A percentile compares a stretch with the other conserved stretches of the same genome.
These are phyloP conservation scores for Septoria petroselini DNA, from an alignment of 2,329 filamentous ascomycete genomes.

Conservation along the genomic window DNA sequence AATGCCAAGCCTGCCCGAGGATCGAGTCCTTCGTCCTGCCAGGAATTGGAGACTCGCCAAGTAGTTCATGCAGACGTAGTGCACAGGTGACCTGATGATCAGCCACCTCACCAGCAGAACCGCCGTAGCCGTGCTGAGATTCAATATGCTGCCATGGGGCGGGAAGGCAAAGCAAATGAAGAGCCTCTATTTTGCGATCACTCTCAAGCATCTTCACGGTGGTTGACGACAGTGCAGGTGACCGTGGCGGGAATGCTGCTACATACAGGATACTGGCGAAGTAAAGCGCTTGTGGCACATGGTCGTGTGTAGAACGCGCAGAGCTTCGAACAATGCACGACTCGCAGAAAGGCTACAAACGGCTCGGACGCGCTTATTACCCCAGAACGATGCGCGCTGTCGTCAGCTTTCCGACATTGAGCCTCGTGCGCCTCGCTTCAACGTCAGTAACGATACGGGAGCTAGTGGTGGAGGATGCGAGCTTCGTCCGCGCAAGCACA, in stretches of 20 bases:
- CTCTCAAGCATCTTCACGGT: neutral
- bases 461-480: neutral
- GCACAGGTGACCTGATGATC: conserved; percentile 25
- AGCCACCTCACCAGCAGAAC: conserved; percentile 9
- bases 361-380: conserved; percentile 15
- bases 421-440: conserved; percentile 13
- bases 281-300: neutral
- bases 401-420: conserved; percentile 14
- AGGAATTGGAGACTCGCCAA: neutral
- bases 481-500: conserved; percentile 5
- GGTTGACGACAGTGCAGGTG: too few species aligned
- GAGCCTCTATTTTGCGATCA: conserved; percentile 2
- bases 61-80: conserved; percentile 21
- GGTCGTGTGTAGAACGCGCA: too few species aligned
- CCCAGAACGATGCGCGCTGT: conserved; percentile 11
- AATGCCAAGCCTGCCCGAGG: conserved; percentile 21
- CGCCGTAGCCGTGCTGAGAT: conserved; percentile 17
- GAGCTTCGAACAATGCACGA: too few species aligned
- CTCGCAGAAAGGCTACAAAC: conserved; percentile 6
- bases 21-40: conserved; percentile 17
- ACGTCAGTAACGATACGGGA: too few species aligned
- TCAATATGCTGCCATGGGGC: neutral
- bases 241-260: neutral
- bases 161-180: conserved; percentile 21
- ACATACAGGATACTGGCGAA: neutral